Conservation (phyloP, 768 basidiomycete species). For the Mycena crocata region DNA sequence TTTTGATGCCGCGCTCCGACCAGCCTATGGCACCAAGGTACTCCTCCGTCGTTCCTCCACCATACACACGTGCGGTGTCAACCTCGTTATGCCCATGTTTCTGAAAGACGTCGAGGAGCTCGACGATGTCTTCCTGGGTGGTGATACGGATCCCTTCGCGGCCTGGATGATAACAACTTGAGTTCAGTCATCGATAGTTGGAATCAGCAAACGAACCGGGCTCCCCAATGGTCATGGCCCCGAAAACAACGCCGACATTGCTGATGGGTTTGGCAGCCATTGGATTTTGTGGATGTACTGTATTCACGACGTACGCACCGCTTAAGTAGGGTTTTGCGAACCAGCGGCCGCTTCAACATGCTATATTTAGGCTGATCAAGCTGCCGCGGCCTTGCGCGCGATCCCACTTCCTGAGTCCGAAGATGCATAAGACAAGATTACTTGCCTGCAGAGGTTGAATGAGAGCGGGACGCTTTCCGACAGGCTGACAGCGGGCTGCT, state of each 20-base stretch:
- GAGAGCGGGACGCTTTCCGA: no score
- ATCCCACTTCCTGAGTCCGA: no score
- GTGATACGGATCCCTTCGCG: neutral
- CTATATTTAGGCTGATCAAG: no score
- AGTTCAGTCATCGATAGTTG: neutral
- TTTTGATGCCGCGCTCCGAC: slow-evolving; percentile 56
- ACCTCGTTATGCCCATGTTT: slow-evolving; percentile 59
- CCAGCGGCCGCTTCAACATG: no score
- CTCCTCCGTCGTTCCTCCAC: slow-evolving; percentile 35
- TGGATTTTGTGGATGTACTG: no score
- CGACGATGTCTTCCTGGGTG: neutral
- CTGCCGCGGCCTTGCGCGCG: no score
- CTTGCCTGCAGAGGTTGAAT: no score
- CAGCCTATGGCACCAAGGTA: slow-evolving; percentile 55
- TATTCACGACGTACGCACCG: no score
- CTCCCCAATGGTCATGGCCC: slow-evolving; percentile 10
- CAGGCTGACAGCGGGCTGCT: no score
- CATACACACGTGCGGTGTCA: slow-evolving; percentile 22
- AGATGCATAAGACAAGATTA: no score
- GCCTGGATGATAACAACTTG: neutral
- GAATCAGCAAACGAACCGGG: neutral
- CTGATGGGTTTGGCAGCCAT: slow-evolving; percentile 10
- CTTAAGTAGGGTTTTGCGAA: no score
- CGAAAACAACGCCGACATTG: slow-evolving; percentile 9
- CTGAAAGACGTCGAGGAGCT: no score